Evolutionary conservation across 2,329 filamentous ascomycete genomes (phyloP), one percentile per base, ranked within the genome.

Genomic region (Colletotrichum melonis): DNA sequence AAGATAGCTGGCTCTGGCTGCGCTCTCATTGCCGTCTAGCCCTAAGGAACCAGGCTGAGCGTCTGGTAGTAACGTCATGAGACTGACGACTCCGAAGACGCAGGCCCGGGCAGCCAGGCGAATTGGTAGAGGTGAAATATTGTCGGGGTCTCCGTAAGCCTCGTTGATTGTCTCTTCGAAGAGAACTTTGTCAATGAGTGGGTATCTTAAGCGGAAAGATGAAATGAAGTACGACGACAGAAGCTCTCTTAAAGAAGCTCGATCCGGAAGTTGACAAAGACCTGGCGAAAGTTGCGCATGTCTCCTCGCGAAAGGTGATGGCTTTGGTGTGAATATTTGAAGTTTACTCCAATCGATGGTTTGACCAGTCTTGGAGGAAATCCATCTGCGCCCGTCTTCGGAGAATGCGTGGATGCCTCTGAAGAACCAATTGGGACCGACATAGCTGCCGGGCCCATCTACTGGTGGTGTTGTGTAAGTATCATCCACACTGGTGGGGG

Each of bases 401-500:
- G 68, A 67, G 9, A 71, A 67, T 3, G 46, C 56, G 8, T 71
- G 68, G 5, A 67, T 56, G 16, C 68, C 68, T n/a, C 63, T 38
- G 7, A 71, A 71, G 63, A 67, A 71, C 68, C 68, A 71, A 11
- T 71, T 71, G 2, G 63, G 68, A 0, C 68, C 67, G 8, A 70
- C 30, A 30, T 58, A 49, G 62, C 30, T 64, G n/a, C 46, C 46
- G 5, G 46, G 46, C 7, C 54, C 54, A 7, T 11, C 52, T n/a
- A 1, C 28, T 19, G 52, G 12, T 14, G 30, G 3, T 14, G 32
- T 16, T 30, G 19, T 30, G 11, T 28, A 6, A 38, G 24, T 30
- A 2, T 28, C 52, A 38, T 35, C n/a, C 6, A 28, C 22, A 14
- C 7, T 14, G n/a, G 35, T 19, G 24, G 9, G 54, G 22, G 52